Evolutionary conservation across 345 rosid species (phyloP).

Genomic region (Odontarrhena argentea): DNA sequence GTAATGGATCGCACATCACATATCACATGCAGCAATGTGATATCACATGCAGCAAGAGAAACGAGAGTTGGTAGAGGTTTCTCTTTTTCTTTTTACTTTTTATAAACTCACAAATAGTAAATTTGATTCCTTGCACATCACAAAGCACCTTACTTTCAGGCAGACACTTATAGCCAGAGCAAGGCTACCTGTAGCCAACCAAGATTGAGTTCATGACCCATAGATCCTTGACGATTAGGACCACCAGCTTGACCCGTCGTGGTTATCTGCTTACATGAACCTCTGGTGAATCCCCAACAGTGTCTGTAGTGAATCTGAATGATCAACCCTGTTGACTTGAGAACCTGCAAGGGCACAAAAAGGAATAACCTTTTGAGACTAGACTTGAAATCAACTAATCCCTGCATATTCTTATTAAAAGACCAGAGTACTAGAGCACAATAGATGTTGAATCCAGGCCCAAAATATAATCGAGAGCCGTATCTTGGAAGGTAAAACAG

Average conservation of each 20-base stretch:
- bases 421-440: not conserved
- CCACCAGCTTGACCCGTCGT: conserved; percentile 48
- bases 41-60: conserved; percentile 8
- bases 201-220: conserved; percentile 74
- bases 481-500: conserved; percentile 10
- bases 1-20: too few species aligned
- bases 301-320: conserved; percentile 73
- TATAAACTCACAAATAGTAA: conserved; percentile 21
- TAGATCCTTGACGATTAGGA: conserved; percentile 55
- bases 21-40: too few species aligned
- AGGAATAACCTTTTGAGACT: not conserved
- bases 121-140: conserved; percentile 36
- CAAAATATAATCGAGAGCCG: conserved; percentile 2
- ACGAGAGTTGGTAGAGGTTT: conserved; percentile 1
- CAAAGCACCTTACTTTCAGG: conserved; percentile 31
- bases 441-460: not conserved
- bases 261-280: conserved; percentile 54
- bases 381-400: conserved; percentile 1
- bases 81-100: not conserved
- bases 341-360: conserved; percentile 48
- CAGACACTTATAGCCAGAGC: conserved; percentile 25
- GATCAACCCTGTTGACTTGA: conserved; percentile 51
- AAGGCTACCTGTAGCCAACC: conserved; percentile 56
- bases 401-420: not conserved
- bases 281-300: conserved; percentile 78